A percentile compares a stretch with the other conserved stretches of the same genome.
Conservation (phyloP, 805 yeast genomes). For the Metschnikowia colocasiae region DNA sequence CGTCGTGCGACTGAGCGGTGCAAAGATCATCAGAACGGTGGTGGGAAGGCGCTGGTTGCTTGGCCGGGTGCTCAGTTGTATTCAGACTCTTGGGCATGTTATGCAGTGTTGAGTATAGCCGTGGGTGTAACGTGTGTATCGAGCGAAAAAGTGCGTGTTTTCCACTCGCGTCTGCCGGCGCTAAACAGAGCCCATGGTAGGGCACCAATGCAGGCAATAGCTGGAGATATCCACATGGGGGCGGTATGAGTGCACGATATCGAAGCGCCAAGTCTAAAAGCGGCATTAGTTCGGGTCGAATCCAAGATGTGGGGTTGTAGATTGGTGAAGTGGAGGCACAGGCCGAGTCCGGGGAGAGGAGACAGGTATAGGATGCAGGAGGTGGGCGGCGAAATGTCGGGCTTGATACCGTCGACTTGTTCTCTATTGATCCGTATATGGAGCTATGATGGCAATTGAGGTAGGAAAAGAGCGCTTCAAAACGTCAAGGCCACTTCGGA, state of each 20-base stretch:
- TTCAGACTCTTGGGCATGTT: background rate
- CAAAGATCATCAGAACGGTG: constrained; percentile 2
- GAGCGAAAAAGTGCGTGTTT: constrained; percentile 3
- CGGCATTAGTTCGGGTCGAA: background rate
- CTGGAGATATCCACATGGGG: background rate
- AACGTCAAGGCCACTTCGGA: background rate
- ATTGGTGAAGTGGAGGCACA: background rate
- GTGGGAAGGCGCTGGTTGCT: background rate
- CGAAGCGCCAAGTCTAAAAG: background rate
- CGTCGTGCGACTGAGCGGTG: background rate
- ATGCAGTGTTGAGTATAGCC: background rate
- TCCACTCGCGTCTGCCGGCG: background rate
- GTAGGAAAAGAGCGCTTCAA: background rate
- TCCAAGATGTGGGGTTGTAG: background rate
- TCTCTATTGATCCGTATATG: background rate
- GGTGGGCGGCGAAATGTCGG: background rate
- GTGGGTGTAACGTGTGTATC: background rate
- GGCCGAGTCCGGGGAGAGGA: background rate
- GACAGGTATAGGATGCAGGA: background rate
- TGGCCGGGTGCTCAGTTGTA: background rate
- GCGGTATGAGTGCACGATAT: background rate
- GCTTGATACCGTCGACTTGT: background rate
- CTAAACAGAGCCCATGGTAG: background rate
- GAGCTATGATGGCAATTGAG: background rate
- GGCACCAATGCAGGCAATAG: background rate